Evolutionary conservation across 1,284 basidiomycete species (phyloP).

Genomic region (Irpex rosettiformis): DNA sequence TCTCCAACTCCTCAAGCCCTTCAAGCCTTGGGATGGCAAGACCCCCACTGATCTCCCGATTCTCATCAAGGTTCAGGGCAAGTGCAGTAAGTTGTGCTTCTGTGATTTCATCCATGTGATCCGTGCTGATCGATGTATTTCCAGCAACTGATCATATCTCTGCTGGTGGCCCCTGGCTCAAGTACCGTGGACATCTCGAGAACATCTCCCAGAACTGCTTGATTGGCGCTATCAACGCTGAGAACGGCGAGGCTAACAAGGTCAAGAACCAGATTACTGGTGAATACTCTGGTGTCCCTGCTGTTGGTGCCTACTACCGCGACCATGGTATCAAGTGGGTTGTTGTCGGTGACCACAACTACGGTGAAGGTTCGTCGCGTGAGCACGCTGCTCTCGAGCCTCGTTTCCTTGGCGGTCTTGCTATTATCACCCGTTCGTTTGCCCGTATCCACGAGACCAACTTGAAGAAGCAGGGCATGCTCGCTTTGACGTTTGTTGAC

Average conservation of each 20-base stretch:
- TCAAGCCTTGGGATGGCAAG: constrained; percentile 93
- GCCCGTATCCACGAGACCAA: constrained; percentile 99
- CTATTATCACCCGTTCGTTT: constrained; percentile 93
- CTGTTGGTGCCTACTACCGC: constrained; percentile 85
- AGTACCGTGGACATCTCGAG: constrained; percentile 98
- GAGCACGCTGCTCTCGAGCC: constrained; percentile 98
- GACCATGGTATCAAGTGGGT: constrained; percentile 93
- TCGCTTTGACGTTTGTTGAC: constrained; percentile 86
- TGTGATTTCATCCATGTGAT: constrained; percentile 8
- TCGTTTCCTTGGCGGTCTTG: constrained; percentile 92
- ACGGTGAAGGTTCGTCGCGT: constrained; percentile 97
- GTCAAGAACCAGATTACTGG: constrained; percentile 91
- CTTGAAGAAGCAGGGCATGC: constrained; percentile 97
- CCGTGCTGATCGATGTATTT: constrained; percentile 3
- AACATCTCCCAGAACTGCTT: constrained; percentile 99
- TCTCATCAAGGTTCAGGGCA: constrained; percentile 98
- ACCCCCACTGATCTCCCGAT: constrained; percentile 87
- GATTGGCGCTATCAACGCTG: constrained; percentile 95
- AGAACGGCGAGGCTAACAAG: constrained; percentile 96
- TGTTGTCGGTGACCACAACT: constrained; percentile 93
- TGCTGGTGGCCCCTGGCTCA: constrained; percentile 98
- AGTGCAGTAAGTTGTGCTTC: constrained; percentile 74
- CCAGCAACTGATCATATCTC: constrained; percentile 84
- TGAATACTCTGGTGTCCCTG: constrained; percentile 83
- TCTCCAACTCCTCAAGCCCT: constrained; percentile 92